A percentile compares a stretch with the other conserved stretches of the same genome.
Evolutionary conservation across 2,329 filamentous ascomycete species (phyloP).

Genomic region (Alternaria consortialis): DNA sequence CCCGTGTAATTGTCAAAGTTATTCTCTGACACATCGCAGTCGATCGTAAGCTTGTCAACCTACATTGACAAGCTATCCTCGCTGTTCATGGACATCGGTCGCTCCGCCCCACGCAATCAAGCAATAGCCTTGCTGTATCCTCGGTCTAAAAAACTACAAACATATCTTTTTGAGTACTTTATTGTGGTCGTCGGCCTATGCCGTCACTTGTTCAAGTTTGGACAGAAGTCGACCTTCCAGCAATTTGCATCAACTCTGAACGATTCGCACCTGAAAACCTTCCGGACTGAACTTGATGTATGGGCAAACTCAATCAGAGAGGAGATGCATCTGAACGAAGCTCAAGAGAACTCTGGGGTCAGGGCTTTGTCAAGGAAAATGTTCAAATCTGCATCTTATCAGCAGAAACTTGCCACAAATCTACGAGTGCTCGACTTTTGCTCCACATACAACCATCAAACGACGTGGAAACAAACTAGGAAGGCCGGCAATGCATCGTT

Average conservation of each 20-base stretch:
- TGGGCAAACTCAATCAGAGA: constrained; percentile 53
- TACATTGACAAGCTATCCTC: constrained; percentile 53
- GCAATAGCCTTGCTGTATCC: constrained; percentile 54
- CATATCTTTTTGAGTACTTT: constrained; percentile 53
- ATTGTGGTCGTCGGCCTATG: constrained; percentile 54
- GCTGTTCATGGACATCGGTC: constrained; percentile 55
- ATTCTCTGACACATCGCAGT: constrained; percentile 26
- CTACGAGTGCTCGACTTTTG: constrained; percentile 51
- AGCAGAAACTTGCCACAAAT: constrained; percentile 26
- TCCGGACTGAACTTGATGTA: constrained; percentile 45
- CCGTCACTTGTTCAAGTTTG: constrained; percentile 45
- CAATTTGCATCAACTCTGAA: constrained; percentile 45
- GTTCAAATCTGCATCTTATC: constrained; percentile 24
- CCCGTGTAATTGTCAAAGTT: constrained; percentile 29
- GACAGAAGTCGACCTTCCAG: constrained; percentile 43
- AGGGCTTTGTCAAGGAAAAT: constrained; percentile 28
- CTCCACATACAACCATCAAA: constrained; percentile 54
- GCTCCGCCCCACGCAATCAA: constrained; percentile 52
- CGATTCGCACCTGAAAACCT: constrained; percentile 44
- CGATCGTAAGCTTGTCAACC: constrained; percentile 40
- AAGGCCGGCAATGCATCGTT: constrained; percentile 52
- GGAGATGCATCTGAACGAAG: constrained; percentile 40
- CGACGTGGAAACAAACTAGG: constrained; percentile 54
- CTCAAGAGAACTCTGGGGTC: constrained; percentile 36
- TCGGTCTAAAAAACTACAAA: constrained; percentile 49